phyloP scores from a whole-genome alignment of 768 basidiomycete species.

The Epithele typhae region DNA sequence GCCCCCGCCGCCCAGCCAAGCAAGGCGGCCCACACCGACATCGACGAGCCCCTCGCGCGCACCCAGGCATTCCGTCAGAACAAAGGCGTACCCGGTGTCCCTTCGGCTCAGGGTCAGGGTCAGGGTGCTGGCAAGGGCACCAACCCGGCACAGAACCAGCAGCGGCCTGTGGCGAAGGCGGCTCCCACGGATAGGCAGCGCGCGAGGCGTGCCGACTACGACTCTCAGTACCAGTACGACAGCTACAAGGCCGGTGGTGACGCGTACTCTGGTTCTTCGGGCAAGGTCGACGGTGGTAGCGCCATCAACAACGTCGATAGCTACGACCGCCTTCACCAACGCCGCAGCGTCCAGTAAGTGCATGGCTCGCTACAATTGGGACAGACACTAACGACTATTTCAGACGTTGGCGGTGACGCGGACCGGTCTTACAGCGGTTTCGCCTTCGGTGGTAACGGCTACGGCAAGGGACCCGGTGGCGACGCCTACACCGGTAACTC shows the following conservation, averaged over 20 bases:
- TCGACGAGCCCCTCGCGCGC: conserved; percentile 4
- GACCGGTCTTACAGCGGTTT: conserved; percentile 17
- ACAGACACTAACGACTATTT: no score
- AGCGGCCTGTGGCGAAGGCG: no score
- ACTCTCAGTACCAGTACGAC: no score
- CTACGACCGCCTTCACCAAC: no score
- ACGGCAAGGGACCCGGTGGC: conserved; percentile 17
- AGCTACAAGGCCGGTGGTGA: conserved; percentile 22
- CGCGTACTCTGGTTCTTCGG: conserved; percentile 21
- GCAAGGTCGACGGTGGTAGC: conserved; percentile 18
- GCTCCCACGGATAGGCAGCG: not conserved
- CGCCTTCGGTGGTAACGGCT: conserved; percentile 16
- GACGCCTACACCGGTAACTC: conserved; percentile 17
- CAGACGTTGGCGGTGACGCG: conserved; percentile 14
- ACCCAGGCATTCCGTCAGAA: conserved; percentile 12
- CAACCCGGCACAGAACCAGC: no score
- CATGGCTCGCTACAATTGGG: no score
- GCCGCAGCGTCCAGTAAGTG: no score
- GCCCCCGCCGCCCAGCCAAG: no score
- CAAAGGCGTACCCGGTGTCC: conserved; percentile 7
- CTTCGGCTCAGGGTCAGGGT: not conserved
- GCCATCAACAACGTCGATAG: conserved; percentile 9
- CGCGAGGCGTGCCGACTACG: conserved; percentile 20
- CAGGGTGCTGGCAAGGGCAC: no score
- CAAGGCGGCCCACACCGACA: no score